phyloP scores from a whole-genome alignment of 345 rosid genomes.

The Gossypioides kirkii region DNA sequence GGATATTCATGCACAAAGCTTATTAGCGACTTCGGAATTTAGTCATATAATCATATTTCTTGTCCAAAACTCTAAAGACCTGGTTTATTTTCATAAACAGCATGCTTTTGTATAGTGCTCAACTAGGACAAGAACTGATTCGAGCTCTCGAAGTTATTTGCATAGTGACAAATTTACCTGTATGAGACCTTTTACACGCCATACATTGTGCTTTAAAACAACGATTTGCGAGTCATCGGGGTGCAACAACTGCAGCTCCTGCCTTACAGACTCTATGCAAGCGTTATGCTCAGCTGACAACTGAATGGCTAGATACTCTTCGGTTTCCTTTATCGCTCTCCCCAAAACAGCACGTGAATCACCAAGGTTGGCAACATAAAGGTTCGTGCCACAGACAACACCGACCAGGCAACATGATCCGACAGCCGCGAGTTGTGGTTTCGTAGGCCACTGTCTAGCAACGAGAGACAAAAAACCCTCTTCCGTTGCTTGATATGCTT shows the following conservation, averaged over 20 bases:
- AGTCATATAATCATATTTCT: neutral
- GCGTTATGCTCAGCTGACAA: constrained; percentile 77
- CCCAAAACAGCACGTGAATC: constrained; percentile 89
- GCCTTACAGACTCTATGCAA: constrained; percentile 68
- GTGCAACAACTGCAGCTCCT: constrained; percentile 61
- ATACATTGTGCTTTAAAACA: constrained; percentile 71
- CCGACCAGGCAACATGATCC: constrained; percentile 90
- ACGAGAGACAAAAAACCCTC: constrained; percentile 75
- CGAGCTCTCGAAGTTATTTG: neutral
- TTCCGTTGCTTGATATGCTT: constrained; percentile 86
- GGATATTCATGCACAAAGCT: neutral
- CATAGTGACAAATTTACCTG: constrained; percentile 43
- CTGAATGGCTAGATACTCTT: constrained; percentile 69
- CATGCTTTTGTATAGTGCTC: neutral
- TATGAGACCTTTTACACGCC: constrained; percentile 90
- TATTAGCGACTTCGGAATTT: neutral
- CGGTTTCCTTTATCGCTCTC: constrained; percentile 58
- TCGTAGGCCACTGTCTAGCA: constrained; percentile 53
- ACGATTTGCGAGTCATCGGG: constrained; percentile 78
- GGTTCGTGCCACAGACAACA: constrained; percentile 60
- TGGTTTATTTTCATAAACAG: neutral
- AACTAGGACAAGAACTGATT: constrained; percentile 3
- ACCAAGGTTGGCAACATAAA: constrained; percentile 73
- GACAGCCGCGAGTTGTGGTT: constrained; percentile 81
- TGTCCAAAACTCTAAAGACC: neutral